phyloP scores from a whole-genome alignment of 176 grass and related monocot species.

The Eleusine indica region DNA sequence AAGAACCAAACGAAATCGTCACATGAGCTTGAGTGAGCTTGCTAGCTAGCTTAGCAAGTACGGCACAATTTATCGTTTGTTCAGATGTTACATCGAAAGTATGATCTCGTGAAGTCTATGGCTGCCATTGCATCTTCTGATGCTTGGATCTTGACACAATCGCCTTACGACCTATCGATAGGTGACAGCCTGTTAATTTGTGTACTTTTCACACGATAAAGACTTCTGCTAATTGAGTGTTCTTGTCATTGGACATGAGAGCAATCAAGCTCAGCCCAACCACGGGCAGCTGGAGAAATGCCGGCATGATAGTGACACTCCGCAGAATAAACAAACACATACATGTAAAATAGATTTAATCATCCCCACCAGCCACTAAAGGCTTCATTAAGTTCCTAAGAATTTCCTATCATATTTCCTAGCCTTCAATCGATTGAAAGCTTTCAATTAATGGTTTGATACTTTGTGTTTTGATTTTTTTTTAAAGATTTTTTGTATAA shows the following conservation, averaged over 20 bases:
- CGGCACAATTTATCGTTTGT: conserved; percentile 24
- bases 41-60: not conserved
- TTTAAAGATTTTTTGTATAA: no score
- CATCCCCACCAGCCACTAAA: conserved; percentile 7
- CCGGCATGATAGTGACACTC: conserved; percentile 42
- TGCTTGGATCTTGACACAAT: conserved; percentile 16
- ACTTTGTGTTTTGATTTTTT: no score
- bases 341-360: not conserved
- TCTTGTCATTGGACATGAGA: conserved; percentile 13
- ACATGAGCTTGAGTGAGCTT: not conserved
- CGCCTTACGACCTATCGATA: conserved; percentile 21
- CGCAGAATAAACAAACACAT: not conserved
- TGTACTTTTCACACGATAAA: conserved; percentile 36
- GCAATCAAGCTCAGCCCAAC: conserved; percentile 13
- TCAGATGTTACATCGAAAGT: conserved; percentile 34
- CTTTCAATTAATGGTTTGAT: no score
- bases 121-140: conserved; percentile 17
- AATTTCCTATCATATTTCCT: no score
- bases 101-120: conserved; percentile 31
- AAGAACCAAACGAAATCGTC: not conserved
- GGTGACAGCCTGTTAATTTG: conserved; percentile 24
- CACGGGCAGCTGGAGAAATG: conserved; percentile 40
- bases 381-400: not conserved
- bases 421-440: no score
- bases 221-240: conserved; percentile 23